A percentile compares a stretch with the other conserved stretches of the same genome.
Evolutionary conservation across 169 alveolate genomes (phyloP).

Genomic region (Blepharisma undulans): DNA sequence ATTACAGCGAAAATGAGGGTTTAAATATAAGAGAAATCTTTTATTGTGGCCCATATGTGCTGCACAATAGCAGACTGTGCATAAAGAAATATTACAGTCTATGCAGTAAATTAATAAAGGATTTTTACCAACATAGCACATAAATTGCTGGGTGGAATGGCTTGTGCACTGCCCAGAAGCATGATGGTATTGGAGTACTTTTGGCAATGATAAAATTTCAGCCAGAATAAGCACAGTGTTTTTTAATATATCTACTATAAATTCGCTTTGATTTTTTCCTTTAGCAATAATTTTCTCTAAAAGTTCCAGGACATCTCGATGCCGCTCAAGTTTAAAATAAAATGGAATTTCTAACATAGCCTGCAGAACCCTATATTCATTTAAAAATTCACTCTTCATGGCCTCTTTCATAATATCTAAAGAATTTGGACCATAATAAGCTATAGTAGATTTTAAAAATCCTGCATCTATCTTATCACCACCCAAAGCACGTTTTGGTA

Average conservation of each 20-base stretch:
- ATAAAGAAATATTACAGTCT: background rate
- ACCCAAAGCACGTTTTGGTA: background rate
- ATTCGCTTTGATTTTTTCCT: background rate
- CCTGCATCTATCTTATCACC: background rate
- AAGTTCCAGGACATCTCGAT: background rate
- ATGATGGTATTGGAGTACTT: constrained; percentile 13
- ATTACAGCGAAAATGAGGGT: background rate
- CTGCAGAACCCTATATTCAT: background rate
- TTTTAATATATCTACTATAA: background rate
- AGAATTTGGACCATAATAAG: constrained; percentile 27
- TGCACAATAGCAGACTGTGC: background rate
- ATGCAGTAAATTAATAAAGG: constrained; percentile 19
- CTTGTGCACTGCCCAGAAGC: background rate
- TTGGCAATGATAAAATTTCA: constrained; percentile 13
- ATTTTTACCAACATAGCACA: background rate
- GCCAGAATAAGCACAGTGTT: background rate
- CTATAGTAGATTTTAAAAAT: constrained; percentile 3
- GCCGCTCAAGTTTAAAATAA: background rate
- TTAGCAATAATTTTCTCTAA: background rate
- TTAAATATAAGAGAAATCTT: background rate
- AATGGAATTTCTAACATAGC: background rate
- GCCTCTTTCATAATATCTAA: background rate
- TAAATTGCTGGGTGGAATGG: no score
- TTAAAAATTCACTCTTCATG: background rate
- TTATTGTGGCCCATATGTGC: background rate